phyloP scores from a whole-genome alignment of 352 stramenopile genomes.

The Globisporangium paddicum region DNA sequence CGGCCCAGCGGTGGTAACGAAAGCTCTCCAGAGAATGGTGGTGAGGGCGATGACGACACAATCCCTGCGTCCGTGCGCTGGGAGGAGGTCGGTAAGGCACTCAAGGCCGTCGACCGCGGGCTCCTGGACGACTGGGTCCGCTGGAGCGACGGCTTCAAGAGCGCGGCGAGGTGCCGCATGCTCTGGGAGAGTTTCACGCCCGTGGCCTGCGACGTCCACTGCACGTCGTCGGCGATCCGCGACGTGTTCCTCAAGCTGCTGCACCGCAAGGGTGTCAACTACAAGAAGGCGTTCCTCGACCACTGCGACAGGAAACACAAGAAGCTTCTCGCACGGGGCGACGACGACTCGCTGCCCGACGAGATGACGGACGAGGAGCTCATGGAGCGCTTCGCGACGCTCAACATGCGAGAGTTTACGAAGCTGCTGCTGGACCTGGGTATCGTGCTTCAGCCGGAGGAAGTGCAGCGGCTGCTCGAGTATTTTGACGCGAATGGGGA shows the following conservation, averaged over 20 bases:
- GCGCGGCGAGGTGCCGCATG: constrained; percentile 46
- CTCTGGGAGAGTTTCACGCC: constrained; percentile 87
- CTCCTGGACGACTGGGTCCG: constrained; percentile 77
- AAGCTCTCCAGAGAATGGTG: not conserved
- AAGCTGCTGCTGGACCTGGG: constrained; percentile 62
- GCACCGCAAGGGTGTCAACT: constrained; percentile 84
- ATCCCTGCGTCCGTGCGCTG: constrained; percentile 40
- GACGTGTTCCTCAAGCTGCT: constrained; percentile 91
- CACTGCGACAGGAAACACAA: constrained; percentile 60
- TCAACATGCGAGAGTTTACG: constrained; percentile 50
- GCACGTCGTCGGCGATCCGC: constrained; percentile 77
- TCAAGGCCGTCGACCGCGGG: constrained; percentile 86
- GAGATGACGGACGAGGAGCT: constrained; percentile 63
- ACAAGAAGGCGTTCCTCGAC: constrained; percentile 70
- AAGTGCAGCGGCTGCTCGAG: constrained; percentile 76
- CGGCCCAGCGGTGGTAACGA: constrained; percentile 24
- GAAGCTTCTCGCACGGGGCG: constrained; percentile 38
- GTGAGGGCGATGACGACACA: constrained; percentile 26
- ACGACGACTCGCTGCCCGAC: constrained; percentile 51
- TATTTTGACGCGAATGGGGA: constrained; percentile 84
- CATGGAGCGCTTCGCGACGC: constrained; percentile 45
- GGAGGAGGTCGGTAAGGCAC: constrained; percentile 80
- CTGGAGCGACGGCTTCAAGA: constrained; percentile 74
- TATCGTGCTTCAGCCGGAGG: constrained; percentile 74
- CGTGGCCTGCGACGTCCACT: constrained; percentile 86